Evolutionary conservation across 768 basidiomycete genomes (phyloP).

Genomic region (Boletus sp.): DNA sequence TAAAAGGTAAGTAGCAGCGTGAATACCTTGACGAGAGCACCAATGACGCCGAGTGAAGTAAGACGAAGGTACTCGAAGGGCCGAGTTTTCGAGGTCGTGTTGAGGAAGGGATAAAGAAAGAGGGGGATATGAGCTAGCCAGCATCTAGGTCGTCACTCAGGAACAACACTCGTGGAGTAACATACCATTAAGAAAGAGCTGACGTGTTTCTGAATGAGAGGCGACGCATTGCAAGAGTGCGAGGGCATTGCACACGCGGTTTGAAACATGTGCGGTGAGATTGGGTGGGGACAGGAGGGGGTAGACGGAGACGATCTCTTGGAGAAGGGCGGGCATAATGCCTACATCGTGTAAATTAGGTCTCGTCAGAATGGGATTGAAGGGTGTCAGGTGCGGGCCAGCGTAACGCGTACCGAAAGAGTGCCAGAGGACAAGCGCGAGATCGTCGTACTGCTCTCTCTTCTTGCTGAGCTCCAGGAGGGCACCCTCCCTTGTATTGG

Average conservation of each 20-base stretch:
- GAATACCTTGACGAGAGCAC: conserved; percentile 92
- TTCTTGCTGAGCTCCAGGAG: conserved; percentile 97
- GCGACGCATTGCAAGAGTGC: conserved; percentile 98
- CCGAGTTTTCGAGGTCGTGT: conserved; percentile 98
- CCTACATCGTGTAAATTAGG: conserved; percentile 43
- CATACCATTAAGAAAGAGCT: conserved; percentile 90
- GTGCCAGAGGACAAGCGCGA: conserved; percentile 97
- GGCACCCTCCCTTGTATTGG: conserved; percentile 80
- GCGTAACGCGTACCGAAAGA: conserved; percentile 71
- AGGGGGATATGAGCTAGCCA: conserved; percentile 91
- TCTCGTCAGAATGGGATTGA: neutral
- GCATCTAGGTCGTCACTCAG: neutral
- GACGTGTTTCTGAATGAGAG: conserved; percentile 92
- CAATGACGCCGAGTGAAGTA: conserved; percentile 98
- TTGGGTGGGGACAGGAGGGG: conserved; percentile 93
- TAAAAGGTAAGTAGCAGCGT: neutral
- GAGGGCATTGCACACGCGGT: conserved; percentile 97
- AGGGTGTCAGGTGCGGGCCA: neutral
- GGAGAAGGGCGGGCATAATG: conserved; percentile 94
- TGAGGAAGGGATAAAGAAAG: conserved; percentile 93
- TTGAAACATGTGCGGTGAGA: conserved; percentile 95
- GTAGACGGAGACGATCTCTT: conserved; percentile 98
- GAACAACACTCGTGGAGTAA: neutral
- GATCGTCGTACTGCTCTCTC: conserved; percentile 97
- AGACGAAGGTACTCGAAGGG: conserved; percentile 99